phyloP scores from a whole-genome alignment of 306 rosid genomes.

The Begonia loranthoides region DNA sequence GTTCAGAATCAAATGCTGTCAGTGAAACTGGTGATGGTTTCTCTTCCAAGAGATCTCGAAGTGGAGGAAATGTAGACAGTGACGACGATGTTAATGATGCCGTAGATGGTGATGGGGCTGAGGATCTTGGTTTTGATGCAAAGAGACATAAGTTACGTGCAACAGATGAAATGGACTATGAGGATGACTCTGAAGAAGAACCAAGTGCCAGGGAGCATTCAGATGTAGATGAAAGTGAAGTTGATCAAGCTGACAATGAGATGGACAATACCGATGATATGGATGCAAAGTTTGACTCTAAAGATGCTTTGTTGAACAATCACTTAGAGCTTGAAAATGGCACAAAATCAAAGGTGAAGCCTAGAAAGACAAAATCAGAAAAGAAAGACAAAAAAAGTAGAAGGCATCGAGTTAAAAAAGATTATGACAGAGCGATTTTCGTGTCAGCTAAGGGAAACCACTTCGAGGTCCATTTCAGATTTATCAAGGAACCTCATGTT shows the following conservation, averaged over 20 bases:
- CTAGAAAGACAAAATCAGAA: slow-evolving; percentile 13
- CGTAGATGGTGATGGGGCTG: slow-evolving; percentile 40
- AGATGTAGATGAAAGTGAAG: slow-evolving; percentile 28
- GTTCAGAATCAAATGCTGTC: slow-evolving; percentile 17
- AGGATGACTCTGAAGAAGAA: slow-evolving; percentile 56
- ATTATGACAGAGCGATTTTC: slow-evolving; percentile 32
- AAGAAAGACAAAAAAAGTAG: slow-evolving; percentile 15
- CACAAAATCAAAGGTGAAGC: slow-evolving; percentile 12
- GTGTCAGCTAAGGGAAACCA: slow-evolving; percentile 41
- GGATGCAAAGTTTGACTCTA: slow-evolving; percentile 5
- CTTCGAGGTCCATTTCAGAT: slow-evolving; percentile 63
- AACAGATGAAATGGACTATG: slow-evolving; percentile 81
- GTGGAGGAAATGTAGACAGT: slow-evolving; percentile 23
- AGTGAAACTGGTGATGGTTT: slow-evolving; percentile 30
- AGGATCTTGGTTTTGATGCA: slow-evolving; percentile 66
- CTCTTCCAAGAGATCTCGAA: slow-evolving; percentile 17
- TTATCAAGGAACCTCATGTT: slow-evolving; percentile 51
- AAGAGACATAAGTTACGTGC: slow-evolving; percentile 58
- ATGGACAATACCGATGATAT: slow-evolving; percentile 21
- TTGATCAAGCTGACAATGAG: slow-evolving; percentile 30
- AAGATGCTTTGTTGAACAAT: slow-evolving; percentile 3
- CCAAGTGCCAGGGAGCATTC: slow-evolving; percentile 25
- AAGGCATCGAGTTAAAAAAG: slow-evolving; percentile 15
- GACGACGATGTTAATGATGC: slow-evolving; percentile 24
- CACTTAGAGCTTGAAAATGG: slow-evolving; percentile 5